Base-by-base conservation (phyloP, 306 rosid genomes). In the Bauhinia variegata region DNA sequence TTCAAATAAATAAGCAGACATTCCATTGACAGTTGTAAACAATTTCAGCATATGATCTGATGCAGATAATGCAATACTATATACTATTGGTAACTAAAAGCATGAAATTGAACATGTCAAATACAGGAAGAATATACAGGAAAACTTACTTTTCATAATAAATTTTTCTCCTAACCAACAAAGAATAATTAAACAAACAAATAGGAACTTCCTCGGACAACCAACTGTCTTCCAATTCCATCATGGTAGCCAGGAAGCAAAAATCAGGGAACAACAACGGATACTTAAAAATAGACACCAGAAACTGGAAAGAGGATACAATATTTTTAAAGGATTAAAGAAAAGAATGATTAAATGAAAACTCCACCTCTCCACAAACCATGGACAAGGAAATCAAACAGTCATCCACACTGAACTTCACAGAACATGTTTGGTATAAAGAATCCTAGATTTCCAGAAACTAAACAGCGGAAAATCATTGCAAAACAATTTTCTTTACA, bases 391-490 rank as follows among this genome's bases (percentile, higher is more conserved):
- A 50, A 63, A 64, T 46, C 76, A 51, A 73, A 58, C 23, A 38
- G 15, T 47, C 47, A 18, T 19, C 19, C 50, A 14, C 1, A 65
- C 28, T n/a, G 38, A 65, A 60, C 51, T 60, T 8, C 47, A 37
- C 8, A 57, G 5, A 4, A 14, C 16, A 65, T 53, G 16, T 49
- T 47, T 11, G 18, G 47, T 38, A 14, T 49, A 17, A 37, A 44
- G 28, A 63, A 56, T 38, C 47, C 49, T 53, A 73, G 48, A 56
- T 73, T 78, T 15, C 13, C 34, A 44, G 15, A 68, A 62, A 52
- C 52, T 43, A n/a, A 65, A 37, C 48, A 67, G 28, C 9, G 42
- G 2, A 68, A 33, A 42, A 74, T 28, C 46, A 41, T 32, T 54
- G 53, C 41, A 48, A 66, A 23, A 53, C 52, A 33, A 62, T 65